These are phyloP conservation scores for Herpetomonas samuelpessoai DNA, from an alignment of 208 protist genomes.

Conservation along the genomic window DNA sequence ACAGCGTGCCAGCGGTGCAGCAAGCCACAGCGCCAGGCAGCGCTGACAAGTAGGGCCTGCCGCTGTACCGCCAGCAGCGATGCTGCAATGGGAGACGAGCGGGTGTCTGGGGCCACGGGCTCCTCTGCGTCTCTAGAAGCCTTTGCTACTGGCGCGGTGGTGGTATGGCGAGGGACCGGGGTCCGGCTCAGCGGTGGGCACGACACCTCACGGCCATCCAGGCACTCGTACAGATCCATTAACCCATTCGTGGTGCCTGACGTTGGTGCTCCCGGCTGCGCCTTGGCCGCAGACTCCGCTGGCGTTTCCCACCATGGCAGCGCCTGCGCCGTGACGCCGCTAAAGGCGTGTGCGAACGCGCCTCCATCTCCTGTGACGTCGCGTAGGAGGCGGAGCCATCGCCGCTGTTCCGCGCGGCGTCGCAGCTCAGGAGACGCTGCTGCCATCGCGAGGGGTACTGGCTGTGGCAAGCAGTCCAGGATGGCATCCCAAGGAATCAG, in stretches of 20 bases:
- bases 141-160: not conserved
- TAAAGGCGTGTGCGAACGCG: not conserved
- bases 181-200: constrained; percentile 16
- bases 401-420: constrained; percentile 25
- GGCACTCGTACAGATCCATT: not conserved
- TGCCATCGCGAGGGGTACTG: constrained; percentile 19
- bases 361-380: constrained; percentile 1
- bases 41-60: constrained; percentile 33
- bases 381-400: constrained; percentile 19
- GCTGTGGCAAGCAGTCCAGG: constrained; percentile 16
- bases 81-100: constrained; percentile 9
- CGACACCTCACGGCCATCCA: not conserved
- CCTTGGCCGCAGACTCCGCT: not conserved
- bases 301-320: not conserved
- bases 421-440: constrained; percentile 24
- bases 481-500: constrained; percentile 22
- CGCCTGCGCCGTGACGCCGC: not conserved
- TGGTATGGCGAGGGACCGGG: not conserved
- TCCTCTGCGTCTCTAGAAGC: constrained; percentile 5
- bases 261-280: not conserved
- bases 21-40: constrained; percentile 25
- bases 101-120: not conserved
- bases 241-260: constrained; percentile 1
- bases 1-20: constrained; percentile 8
- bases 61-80: constrained; percentile 26